These are phyloP conservation scores for Orbilia javanica DNA, from an alignment of 2,329 filamentous ascomycete species.

Conservation along the genomic window DNA sequence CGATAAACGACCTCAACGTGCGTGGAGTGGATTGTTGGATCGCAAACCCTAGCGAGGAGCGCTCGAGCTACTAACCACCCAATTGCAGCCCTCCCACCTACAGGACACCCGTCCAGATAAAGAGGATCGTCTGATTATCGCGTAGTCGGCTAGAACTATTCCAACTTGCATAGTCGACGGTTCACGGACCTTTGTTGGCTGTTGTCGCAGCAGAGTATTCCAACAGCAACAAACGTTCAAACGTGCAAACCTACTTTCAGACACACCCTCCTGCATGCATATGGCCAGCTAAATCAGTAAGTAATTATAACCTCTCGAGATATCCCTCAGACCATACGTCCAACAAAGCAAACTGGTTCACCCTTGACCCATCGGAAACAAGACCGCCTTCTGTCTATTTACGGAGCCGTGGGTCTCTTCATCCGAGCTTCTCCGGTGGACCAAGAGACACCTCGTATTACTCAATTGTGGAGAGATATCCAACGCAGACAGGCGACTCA, in stretches of 20 bases:
- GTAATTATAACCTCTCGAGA: conserved; percentile 10
- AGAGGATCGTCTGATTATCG: conserved; percentile 42
- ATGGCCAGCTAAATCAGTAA: conserved; percentile 1
- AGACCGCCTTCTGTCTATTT: conserved; percentile 9
- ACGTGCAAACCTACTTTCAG: no score
- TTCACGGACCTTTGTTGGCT: background rate
- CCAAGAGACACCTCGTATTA: background rate
- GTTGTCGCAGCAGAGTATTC: conserved; percentile 8
- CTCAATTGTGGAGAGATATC: conserved; percentile 7
- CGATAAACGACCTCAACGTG: conserved; percentile 39
- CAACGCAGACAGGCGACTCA: conserved; percentile 17
- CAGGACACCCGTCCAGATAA: conserved; percentile 30
- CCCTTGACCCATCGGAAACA: conserved; percentile 8
- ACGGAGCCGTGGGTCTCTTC: conserved; percentile 7
- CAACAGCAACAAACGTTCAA: conserved; percentile 30
- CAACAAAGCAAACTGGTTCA: conserved; percentile 21
- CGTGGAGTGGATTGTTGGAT: conserved; percentile 15
- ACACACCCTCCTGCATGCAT: conserved; percentile 48
- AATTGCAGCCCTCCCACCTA: background rate
- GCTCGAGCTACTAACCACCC: background rate
- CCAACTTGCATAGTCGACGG: background rate
- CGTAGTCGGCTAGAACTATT: conserved; percentile 26
- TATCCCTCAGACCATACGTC: conserved; percentile 32
- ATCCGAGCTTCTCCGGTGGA: background rate
- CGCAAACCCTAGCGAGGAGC: conserved; percentile 26